These are phyloP conservation scores for Aspergillus spinulosporus DNA, from an alignment of 2,329 filamentous ascomycete species.

Conservation along the genomic window DNA sequence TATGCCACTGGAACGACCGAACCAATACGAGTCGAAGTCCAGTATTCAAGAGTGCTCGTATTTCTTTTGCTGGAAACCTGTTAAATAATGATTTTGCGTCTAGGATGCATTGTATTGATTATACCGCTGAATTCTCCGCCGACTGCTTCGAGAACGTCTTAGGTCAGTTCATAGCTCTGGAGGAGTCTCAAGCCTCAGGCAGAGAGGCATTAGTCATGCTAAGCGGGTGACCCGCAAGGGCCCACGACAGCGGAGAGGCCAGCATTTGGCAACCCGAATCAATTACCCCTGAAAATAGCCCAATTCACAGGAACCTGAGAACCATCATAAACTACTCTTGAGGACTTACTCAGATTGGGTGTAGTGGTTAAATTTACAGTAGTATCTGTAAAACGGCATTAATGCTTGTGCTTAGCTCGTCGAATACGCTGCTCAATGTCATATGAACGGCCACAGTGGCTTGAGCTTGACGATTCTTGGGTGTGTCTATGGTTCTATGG, in stretches of 20 bases:
- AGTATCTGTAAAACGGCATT: too few relatives aligned
- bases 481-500: neutral
- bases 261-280: constrained; percentile 10
- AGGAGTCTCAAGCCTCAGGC: constrained; percentile 3
- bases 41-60: too few relatives aligned
- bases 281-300: constrained; percentile 29
- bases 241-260: constrained; percentile 24
- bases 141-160: neutral
- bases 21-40: too few relatives aligned
- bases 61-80: too few relatives aligned
- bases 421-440: too few relatives aligned
- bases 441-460: neutral
- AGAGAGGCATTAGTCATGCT: neutral
- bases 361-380: too few relatives aligned
- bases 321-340: neutral
- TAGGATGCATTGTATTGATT: too few relatives aligned
- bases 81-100: too few relatives aligned
- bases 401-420: too few relatives aligned
- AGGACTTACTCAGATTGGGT: neutral
- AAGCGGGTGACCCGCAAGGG: constrained; percentile 24
- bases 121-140: too few relatives aligned
- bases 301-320: neutral
- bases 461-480: constrained; percentile 3
- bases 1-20: too few relatives aligned
- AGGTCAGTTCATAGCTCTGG: neutral